phyloP scores from a whole-genome alignment of 2,329 filamentous ascomycete genomes.

The Penicillium concentricum region DNA sequence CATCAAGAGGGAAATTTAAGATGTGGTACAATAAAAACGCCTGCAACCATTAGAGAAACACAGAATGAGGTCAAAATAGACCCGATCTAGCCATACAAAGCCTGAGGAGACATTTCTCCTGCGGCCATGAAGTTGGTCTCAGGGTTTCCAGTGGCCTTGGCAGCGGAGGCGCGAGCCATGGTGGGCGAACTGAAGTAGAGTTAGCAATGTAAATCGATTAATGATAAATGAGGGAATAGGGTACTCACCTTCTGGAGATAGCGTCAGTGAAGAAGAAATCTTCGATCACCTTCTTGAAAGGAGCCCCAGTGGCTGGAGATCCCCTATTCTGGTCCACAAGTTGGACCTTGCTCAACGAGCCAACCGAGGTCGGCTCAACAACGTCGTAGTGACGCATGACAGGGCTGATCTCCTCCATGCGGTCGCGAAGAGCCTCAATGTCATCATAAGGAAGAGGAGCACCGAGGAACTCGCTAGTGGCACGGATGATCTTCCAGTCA shows the following conservation, averaged over 20 bases:
- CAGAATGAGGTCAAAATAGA: slow-evolving; percentile 22
- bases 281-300: slow-evolving; percentile 81
- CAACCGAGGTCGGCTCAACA: slow-evolving; percentile 75
- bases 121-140: slow-evolving; percentile 77
- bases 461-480: slow-evolving; percentile 85
- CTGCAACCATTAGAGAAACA: slow-evolving; percentile 34
- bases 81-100: slow-evolving; percentile 37
- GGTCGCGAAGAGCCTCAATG: slow-evolving; percentile 80
- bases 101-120: slow-evolving; percentile 52
- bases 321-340: slow-evolving; percentile 96
- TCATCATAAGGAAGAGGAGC: slow-evolving; percentile 89
- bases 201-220: slow-evolving; percentile 13
- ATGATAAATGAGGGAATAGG: background rate
- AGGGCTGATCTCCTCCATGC: slow-evolving; percentile 93
- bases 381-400: slow-evolving; percentile 87
- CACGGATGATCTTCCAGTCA: slow-evolving; percentile 98
- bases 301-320: slow-evolving; percentile 65
- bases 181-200: slow-evolving; percentile 72
- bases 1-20: slow-evolving; percentile 29
- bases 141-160: slow-evolving; percentile 78
- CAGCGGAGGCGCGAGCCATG: slow-evolving; percentile 95
- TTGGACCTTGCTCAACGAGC: slow-evolving; percentile 83
- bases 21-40: slow-evolving; percentile 39
- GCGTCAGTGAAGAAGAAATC: slow-evolving; percentile 99
- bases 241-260: slow-evolving; percentile 85